Conservation (phyloP, 257 asterid genomes). For the Ophiorrhiza pumila region DNA sequence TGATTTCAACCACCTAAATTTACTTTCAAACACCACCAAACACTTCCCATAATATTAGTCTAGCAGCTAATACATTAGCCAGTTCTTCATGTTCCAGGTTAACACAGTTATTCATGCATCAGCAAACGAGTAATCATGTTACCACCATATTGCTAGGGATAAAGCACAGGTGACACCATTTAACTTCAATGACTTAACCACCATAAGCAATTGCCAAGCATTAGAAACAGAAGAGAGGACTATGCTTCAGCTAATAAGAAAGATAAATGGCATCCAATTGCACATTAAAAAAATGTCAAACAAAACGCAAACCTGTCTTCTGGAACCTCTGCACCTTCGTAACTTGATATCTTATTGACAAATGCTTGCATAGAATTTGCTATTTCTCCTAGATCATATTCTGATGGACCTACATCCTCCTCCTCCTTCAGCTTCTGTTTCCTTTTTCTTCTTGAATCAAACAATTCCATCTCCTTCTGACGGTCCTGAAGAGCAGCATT, state of each 20-base stretch:
- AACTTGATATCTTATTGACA: conserved; percentile 65
- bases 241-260: not conserved
- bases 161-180: not conserved
- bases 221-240: not conserved
- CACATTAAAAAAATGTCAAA: not conserved
- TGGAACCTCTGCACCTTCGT: conserved; percentile 91
- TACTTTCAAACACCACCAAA: no score
- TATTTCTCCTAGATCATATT: conserved; percentile 66
- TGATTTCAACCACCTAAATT: not conserved
- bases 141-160: not conserved
- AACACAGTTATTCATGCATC: not conserved
- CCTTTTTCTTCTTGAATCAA: conserved; percentile 50
- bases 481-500: conserved; percentile 82
- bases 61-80: no score
- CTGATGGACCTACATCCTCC: conserved; percentile 48
- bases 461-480: conserved; percentile 80
- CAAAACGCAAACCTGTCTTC: conserved; percentile 50
- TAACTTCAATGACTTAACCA: not conserved
- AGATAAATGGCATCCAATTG: not conserved
- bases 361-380: conserved; percentile 86
- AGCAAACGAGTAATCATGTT: not conserved
- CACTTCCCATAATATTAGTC: no score
- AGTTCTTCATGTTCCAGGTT: no score
- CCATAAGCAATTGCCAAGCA: not conserved
- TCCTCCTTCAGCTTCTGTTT: conserved; percentile 57